Evolutionary conservation across 371 early-diverging fungal genomes (phyloP).

Genomic region (Spraguea lophii): DNA sequence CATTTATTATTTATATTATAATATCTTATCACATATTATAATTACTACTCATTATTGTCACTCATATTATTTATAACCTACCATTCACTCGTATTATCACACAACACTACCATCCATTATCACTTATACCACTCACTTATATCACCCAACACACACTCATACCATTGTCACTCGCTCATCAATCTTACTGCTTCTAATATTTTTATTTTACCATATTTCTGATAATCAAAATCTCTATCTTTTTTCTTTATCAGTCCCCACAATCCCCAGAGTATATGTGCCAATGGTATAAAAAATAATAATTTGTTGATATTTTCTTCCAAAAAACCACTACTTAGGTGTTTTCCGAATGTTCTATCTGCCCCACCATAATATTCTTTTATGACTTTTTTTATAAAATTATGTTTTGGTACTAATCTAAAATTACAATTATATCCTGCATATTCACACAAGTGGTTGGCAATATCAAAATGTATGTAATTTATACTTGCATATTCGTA

Average conservation of each 20-base stretch:
- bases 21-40: too few relatives aligned
- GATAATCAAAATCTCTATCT: background rate
- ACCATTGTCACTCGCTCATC: too few relatives aligned
- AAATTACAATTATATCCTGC: background rate
- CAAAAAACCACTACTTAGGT: background rate
- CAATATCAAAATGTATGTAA: slow-evolving; percentile 4
- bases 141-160: too few relatives aligned
- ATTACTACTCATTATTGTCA: too few relatives aligned
- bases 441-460: slow-evolving; percentile 5
- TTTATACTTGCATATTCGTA: slow-evolving; percentile 5
- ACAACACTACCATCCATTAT: too few relatives aligned
- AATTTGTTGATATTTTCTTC: background rate
- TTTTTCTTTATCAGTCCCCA: background rate
- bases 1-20: too few relatives aligned
- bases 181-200: background rate
- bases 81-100: too few relatives aligned
- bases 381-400: background rate
- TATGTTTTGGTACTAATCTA: background rate
- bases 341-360: too few relatives aligned
- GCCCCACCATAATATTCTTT: background rate
- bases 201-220: background rate
- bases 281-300: slow-evolving; percentile 1
- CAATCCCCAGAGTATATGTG: slow-evolving; percentile 4
- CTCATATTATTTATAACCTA: too few relatives aligned
- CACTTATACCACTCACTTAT: too few relatives aligned